Evolutionary conservation across 345 rosid species (phyloP).

Genomic region (Moricandia arvensis): DNA sequence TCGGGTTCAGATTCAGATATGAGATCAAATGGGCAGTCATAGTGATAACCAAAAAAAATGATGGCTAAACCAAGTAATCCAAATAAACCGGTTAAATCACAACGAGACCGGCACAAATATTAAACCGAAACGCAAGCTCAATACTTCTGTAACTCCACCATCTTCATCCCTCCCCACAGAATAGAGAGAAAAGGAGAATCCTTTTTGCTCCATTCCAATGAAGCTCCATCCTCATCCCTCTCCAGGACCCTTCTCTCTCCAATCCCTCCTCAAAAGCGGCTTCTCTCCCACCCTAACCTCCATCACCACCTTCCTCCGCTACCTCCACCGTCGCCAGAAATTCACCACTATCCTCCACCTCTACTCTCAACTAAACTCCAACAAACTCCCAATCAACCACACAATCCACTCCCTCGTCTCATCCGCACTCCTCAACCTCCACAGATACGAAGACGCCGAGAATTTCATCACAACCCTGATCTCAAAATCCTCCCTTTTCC

Average conservation of each 20-base stretch:
- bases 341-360: slow-evolving; percentile 21
- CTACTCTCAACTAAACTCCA: slow-evolving; percentile 33
- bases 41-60: no score
- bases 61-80: background rate
- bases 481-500: slow-evolving; percentile 37
- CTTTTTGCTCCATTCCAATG: slow-evolving; percentile 4
- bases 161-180: background rate
- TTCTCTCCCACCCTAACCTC: slow-evolving; percentile 32
- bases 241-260: slow-evolving; percentile 26
- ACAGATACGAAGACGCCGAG: slow-evolving; percentile 60
- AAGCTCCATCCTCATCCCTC: slow-evolving; percentile 25
- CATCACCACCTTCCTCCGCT: slow-evolving; percentile 20
- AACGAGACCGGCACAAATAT: background rate
- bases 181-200: background rate
- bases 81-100: slow-evolving; percentile 6
- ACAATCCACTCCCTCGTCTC: slow-evolving; percentile 49
- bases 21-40: no score
- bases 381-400: slow-evolving; percentile 16
- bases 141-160: no score
- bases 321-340: slow-evolving; percentile 29
- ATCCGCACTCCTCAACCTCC: slow-evolving; percentile 53
- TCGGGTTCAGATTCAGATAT: no score
- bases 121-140: no score
- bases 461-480: slow-evolving; percentile 45
- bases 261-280: slow-evolving; percentile 36